Conservation (phyloP, 148 eudicot genomes). For the Fagopyrum esculentum region DNA sequence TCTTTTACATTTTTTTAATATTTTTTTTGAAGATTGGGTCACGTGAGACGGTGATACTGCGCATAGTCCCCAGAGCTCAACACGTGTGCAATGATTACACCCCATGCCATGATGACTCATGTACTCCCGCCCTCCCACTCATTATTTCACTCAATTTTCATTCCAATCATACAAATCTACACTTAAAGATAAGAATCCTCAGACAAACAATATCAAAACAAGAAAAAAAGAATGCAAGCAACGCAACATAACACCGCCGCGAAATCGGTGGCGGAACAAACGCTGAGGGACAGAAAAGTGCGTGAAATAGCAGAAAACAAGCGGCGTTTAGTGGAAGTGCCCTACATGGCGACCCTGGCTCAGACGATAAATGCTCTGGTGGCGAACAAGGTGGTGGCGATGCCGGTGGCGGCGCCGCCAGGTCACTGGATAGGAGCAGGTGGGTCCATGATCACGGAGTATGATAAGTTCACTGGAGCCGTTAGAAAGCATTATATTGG, state of each 20-base stretch:
- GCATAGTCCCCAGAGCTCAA: background rate
- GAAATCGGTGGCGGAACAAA: background rate
- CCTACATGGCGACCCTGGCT: conserved; percentile 71
- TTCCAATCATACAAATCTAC: background rate
- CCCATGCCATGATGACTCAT: background rate
- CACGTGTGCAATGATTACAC: background rate
- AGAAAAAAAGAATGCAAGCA: background rate
- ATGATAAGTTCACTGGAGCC: conserved; percentile 72
- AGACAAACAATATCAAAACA: background rate
- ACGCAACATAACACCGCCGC: background rate
- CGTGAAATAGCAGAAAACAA: conserved; percentile 43
- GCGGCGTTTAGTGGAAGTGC: conserved; percentile 75
- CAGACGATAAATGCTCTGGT: conserved; percentile 72
- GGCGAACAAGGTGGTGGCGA: conserved; percentile 67
- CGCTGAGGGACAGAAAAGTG: conserved; percentile 33
- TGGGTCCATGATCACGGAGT: conserved; percentile 93
- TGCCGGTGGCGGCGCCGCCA: conserved; percentile 93
- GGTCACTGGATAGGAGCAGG: conserved; percentile 97
- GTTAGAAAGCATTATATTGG: conserved; percentile 87
- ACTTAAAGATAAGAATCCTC: background rate
- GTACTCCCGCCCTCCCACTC: background rate
- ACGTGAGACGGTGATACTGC: background rate
- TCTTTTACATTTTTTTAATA: too few relatives aligned
- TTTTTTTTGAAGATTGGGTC: too few relatives aligned
- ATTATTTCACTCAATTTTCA: background rate